A percentile compares a stretch with the other conserved stretches of the same genome.
Conservation (phyloP, 495 filamentous ascomycete genomes). For the Daldinia childiae region DNA sequence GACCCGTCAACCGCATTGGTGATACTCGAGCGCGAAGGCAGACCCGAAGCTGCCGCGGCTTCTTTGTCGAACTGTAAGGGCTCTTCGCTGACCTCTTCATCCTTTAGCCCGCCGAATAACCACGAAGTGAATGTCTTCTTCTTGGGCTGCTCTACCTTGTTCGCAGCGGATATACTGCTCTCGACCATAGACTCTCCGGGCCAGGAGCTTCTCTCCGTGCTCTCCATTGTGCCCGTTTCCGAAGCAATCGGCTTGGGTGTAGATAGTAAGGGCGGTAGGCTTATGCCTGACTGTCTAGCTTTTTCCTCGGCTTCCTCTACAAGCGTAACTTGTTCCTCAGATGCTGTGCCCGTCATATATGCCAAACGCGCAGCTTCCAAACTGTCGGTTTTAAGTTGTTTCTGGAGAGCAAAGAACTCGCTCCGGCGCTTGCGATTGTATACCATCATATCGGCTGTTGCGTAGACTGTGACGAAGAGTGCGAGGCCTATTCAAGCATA, state of each 20-base stretch:
- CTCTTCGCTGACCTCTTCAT: slow-evolving; percentile 63
- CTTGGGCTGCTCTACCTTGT: slow-evolving; percentile 51
- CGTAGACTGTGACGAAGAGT: slow-evolving; percentile 78
- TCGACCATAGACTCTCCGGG: slow-evolving; percentile 38
- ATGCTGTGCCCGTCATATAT: slow-evolving; percentile 69
- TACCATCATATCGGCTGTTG: slow-evolving; percentile 83
- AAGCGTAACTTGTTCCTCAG: slow-evolving; percentile 62
- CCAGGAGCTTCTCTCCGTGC: slow-evolving; percentile 23
- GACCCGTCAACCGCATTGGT: slow-evolving; percentile 16
- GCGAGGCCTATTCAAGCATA: slow-evolving; percentile 65
- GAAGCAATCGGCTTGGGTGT: slow-evolving; percentile 5
- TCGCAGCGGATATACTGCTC: slow-evolving; percentile 22
- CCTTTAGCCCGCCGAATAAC: slow-evolving; percentile 62
- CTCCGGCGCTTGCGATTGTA: slow-evolving; percentile 78
- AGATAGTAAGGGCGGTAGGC: slow-evolving; percentile 51
- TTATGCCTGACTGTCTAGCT: slow-evolving; percentile 45
- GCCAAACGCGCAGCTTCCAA: slow-evolving; percentile 66
- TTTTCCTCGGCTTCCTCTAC: slow-evolving; percentile 56
- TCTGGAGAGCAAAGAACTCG: slow-evolving; percentile 73
- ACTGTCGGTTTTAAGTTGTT: slow-evolving; percentile 61
- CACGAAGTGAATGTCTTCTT: slow-evolving; percentile 45
- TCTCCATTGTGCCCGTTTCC: slow-evolving; percentile 1
- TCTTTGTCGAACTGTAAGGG: slow-evolving; percentile 40
- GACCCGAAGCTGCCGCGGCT: slow-evolving; percentile 6
- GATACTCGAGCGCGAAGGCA: slow-evolving; percentile 27